phyloP scores from a whole-genome alignment of 345 rosid genomes.

The Eucalyptus dawsonii region DNA sequence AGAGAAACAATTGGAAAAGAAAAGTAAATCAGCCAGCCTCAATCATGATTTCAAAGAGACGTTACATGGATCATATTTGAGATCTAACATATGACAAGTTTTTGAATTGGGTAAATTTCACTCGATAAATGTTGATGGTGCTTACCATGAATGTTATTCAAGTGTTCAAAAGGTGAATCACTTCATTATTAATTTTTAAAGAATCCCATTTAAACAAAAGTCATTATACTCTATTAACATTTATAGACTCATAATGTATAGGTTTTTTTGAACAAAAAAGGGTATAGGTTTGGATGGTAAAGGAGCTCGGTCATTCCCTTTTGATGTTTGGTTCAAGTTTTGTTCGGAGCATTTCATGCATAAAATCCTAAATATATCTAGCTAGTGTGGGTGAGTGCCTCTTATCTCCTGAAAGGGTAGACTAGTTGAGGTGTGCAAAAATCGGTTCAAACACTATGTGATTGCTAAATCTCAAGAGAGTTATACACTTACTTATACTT shows the following conservation, averaged over 20 bases:
- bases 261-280: neutral
- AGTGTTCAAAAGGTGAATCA: neutral
- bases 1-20: neutral
- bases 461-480: neutral
- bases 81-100: too few relatives aligned
- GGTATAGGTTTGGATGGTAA: neutral
- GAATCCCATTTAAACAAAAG: neutral
- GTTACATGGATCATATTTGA: neutral
- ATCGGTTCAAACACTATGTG: accelerated
- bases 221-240: neutral
- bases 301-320: neutral
- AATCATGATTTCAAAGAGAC: neutral
- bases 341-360: accelerated
- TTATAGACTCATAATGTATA: neutral
- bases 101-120: neutral
- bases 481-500: accelerated
- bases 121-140: neutral
- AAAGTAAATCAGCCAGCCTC: neutral
- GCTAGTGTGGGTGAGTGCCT: neutral
- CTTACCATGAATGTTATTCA: neutral
- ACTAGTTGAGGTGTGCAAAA: accelerated
- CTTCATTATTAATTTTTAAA: neutral
- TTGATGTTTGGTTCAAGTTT: neutral
- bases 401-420: accelerated
- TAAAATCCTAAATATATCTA: neutral